Evolutionary conservation across 768 basidiomycete species (phyloP), one percentile per base, ranked within the genome.

Genomic region (Dacryopinax primogenitus): DNA sequence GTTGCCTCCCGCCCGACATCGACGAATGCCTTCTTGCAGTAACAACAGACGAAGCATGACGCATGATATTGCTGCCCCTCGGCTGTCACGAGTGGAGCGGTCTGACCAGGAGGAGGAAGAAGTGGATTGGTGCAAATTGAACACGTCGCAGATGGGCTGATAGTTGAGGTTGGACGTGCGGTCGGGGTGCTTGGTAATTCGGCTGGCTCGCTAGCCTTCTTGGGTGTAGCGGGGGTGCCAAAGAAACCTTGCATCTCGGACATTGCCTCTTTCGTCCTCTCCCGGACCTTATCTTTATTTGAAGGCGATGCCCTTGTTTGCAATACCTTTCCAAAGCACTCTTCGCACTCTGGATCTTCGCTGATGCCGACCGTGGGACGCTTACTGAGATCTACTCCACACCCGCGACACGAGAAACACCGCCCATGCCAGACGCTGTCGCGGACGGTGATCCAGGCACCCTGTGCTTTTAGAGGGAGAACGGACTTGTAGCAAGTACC

Each of bases 311-410:
- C 13, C 66, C 80, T 82, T 33, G 83, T 78, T 66, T 81, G 83
- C 58, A 90, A 78, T 71, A 87, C 90, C 37, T 72, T 84, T 67
- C 90, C 90, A 69, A 92, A 92, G 70, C 90, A 92, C 41, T 86
- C 86, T 6, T 80, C 77, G 69, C 90, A 92, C 41, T 85, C 87
- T 11, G 90, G 90, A 33, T 82, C 80, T 2, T 90, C 90, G 13
- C 89, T 76, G n/a, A 92, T 76, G 73, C 92, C 90, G 33, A 92
- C 86, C 83, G 90, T 84, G 0, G 90, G 90, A 1, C 76, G 76
- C 68, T 86, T 81, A 7, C 88, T 85, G 33, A 92, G 85, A 67
- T 85, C 81, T 75, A 83, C 87, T 73, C 77, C 79, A 71, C 90
- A 92, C 3, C 83, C 84, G 16, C 81, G 78, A 71, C 90, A 92